A percentile compares a stretch with the other conserved stretches of the same genome.
Conservation (phyloP, 495 filamentous ascomycete genomes). For the Penicillium verhagenii region DNA sequence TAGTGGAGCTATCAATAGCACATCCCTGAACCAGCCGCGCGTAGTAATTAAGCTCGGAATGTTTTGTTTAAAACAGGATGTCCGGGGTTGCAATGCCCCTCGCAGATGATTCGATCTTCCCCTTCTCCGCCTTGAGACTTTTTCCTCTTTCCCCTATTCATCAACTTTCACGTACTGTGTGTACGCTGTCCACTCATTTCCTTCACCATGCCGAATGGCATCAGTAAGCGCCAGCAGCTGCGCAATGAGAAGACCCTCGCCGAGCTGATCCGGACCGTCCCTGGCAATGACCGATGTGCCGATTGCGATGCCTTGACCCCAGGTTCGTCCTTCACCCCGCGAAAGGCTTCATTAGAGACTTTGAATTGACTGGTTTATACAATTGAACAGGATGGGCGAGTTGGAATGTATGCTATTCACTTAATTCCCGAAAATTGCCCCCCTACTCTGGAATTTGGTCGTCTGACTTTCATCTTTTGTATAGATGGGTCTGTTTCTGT, state of each 20-base stretch:
- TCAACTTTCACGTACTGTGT: constrained; percentile 13
- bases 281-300: constrained; percentile 92
- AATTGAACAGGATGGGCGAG: constrained; percentile 83
- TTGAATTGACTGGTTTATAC: not conserved
- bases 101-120: constrained; percentile 11
- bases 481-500: constrained; percentile 92
- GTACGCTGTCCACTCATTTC: constrained; percentile 22
- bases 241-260: constrained; percentile 92
- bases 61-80: not conserved
- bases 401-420: constrained; percentile 75
- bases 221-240: constrained; percentile 93
- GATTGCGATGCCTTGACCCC: constrained; percentile 92
- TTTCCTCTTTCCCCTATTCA: constrained; percentile 19
- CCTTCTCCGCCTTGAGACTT: constrained; percentile 18
- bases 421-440: not conserved
- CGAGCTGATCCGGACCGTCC: constrained; percentile 81
- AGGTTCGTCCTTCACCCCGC: constrained; percentile 55
- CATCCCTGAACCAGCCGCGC: constrained; percentile 1
- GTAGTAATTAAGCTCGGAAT: not conserved
- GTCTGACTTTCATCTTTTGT: constrained; percentile 25
- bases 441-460: not conserved
- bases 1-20: constrained; percentile 2
- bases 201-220: constrained; percentile 49
- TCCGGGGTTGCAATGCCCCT: constrained; percentile 14
- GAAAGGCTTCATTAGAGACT: not conserved